Evolutionary conservation across 1,284 basidiomycete genomes (phyloP).

Genomic region (Cryptococcus sp.): DNA sequence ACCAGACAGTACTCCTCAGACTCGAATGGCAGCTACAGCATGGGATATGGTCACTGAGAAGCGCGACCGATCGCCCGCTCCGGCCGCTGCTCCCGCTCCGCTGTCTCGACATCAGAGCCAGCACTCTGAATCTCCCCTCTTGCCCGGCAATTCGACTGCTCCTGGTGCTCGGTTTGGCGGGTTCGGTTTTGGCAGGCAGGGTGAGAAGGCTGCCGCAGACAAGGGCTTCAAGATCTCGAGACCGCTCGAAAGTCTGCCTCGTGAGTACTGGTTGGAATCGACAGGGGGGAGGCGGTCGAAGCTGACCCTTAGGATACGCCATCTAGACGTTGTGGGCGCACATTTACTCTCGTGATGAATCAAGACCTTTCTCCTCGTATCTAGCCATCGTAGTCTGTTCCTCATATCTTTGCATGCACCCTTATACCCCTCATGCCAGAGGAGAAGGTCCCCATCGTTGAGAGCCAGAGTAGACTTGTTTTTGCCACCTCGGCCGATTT

Average conservation of each 20-base stretch:
- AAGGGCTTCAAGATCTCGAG: conserved; percentile 50
- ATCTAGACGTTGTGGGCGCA: neutral
- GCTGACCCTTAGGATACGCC: conserved; percentile 3
- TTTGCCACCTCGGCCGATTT: too few relatives aligned
- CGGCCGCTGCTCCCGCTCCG: neutral
- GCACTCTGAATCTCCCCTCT: conserved; percentile 23
- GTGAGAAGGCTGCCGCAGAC: conserved; percentile 62
- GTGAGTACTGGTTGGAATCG: too few relatives aligned
- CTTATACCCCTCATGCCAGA: too few relatives aligned
- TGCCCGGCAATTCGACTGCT: conserved; percentile 19
- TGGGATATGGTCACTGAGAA: conserved; percentile 38
- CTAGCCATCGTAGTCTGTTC: too few relatives aligned
- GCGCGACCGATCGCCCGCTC: conserved; percentile 9
- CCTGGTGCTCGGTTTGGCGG: conserved; percentile 48
- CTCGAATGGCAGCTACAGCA: conserved; percentile 36
- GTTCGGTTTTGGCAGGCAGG: conserved; percentile 70
- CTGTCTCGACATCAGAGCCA: conserved; percentile 12
- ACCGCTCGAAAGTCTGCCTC: conserved; percentile 35
- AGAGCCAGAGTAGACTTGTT: too few relatives aligned
- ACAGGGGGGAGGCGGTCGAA: too few relatives aligned
- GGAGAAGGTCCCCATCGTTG: too few relatives aligned
- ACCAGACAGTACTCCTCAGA: conserved; percentile 37
- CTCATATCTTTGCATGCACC: too few relatives aligned
- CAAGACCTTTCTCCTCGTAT: too few relatives aligned
- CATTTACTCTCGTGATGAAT: too few relatives aligned